Base-by-base conservation (phyloP, 2,329 filamentous ascomycete genomes). In the Akanthomyces uredinophilus region DNA sequence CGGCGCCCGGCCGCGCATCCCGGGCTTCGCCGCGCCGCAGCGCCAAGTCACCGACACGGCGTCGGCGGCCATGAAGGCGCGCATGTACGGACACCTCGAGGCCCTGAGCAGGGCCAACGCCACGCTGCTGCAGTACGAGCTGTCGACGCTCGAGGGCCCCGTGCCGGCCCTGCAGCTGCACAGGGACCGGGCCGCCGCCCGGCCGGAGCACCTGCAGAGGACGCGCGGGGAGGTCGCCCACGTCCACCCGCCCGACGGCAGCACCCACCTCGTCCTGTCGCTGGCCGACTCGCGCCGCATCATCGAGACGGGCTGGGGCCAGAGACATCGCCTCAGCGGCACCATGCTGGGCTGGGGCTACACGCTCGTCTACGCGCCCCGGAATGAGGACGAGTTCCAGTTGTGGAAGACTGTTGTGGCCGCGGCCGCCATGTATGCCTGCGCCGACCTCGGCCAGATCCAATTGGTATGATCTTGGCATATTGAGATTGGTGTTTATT, bases 271-370 rank as follows among this genome's bases (percentile, higher is more conserved):
- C 14, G 70, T 69, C 5, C 65, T 78, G 24, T 73, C 73, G 59
- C 69, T 76, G 6, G 67, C 65, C 4, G 77, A 79, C 63, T 75
- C 74, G 5, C 69, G 69, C 44, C 65, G 67, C 39, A 68, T 71
- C 8, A 71, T 78, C 53, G 67, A 63, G 16, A 67, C 64, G 50
- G 73, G 74, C 1, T 79, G 77, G 76, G 77, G 70, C 22, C 72
- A 77, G 69, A 67, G 77, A 5, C 77, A 78, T 58, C 63, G 64
- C 43, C 66, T 78, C 29, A 65, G 64, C 43, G 58, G 65, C 53
- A 44, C 58, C 1, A 44, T 58, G 10, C 47, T 68, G 20, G 54
- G 60, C 24, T 67, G 66, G 65, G 65, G 66, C 1, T 68, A 68
- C 22, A 67, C 65, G 1, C 54, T 68, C 14, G 32, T 67, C 2